Evolutionary conservation across 2,329 filamentous ascomycete genomes (phyloP).

Genomic region (Chalara sp.): DNA sequence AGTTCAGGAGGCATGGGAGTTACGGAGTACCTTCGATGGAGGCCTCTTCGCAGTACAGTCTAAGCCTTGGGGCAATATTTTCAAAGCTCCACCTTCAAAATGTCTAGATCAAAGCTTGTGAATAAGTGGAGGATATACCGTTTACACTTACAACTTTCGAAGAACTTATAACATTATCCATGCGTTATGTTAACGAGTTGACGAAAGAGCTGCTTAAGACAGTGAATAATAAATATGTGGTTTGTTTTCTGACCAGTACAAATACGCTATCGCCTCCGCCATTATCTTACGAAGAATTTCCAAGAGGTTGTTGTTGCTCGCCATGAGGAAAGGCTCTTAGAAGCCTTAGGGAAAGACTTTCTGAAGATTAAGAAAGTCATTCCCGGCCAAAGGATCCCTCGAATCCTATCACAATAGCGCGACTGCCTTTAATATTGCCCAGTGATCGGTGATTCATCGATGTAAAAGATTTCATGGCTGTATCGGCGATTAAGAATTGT

Average conservation of each 20-base stretch:
- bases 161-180: slow-evolving; percentile 1
- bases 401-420: background rate
- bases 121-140: slow-evolving; percentile 29
- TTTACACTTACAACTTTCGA: slow-evolving; percentile 23
- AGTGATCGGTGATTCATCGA: no score
- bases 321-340: slow-evolving; percentile 1
- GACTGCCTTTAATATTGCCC: background rate
- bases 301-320: slow-evolving; percentile 2
- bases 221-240: background rate
- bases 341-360: background rate
- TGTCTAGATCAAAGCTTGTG: slow-evolving; percentile 11
- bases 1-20: slow-evolving; percentile 4
- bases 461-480: no score
- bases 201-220: slow-evolving; percentile 3
- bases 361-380: background rate
- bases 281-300: slow-evolving; percentile 2
- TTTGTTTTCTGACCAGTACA: slow-evolving; percentile 1
- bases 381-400: background rate
- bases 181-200: slow-evolving; percentile 1
- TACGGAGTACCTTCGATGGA: slow-evolving; percentile 8
- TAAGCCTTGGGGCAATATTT: slow-evolving; percentile 7
- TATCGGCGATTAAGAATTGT: no score
- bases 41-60: slow-evolving; percentile 11
- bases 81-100: slow-evolving; percentile 5
- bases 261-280: slow-evolving; percentile 7